These are phyloP conservation scores for Chrysoporthe puriensis DNA, from an alignment of 2,329 filamentous ascomycete genomes.

Conservation along the genomic window DNA sequence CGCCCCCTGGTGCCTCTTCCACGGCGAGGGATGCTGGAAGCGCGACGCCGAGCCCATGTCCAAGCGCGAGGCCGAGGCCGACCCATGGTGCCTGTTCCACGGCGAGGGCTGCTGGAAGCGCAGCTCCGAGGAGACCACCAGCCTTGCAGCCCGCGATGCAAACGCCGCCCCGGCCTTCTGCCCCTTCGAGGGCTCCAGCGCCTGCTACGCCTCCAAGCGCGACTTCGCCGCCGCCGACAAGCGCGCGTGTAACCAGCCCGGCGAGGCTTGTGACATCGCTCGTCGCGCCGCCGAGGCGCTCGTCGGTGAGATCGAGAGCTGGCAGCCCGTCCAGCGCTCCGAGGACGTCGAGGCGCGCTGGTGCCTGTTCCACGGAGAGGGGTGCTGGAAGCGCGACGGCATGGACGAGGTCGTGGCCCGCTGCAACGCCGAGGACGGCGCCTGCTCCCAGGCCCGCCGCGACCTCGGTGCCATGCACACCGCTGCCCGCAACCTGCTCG, in stretches of 20 bases:
- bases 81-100: conserved; percentile 39
- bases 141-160: conserved; percentile 14
- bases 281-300: conserved; percentile 45
- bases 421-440: conserved; percentile 38
- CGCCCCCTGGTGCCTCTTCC: conserved; percentile 25
- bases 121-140: background rate
- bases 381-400: conserved; percentile 41
- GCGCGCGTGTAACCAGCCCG: conserved; percentile 43
- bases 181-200: conserved; percentile 31
- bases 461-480: conserved; percentile 41
- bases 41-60: conserved; percentile 14
- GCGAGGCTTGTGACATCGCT: conserved; percentile 47
- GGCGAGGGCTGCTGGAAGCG: conserved; percentile 49
- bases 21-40: conserved; percentile 43
- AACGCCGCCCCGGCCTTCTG: conserved; percentile 21
- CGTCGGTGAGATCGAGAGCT: conserved; percentile 36
- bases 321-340: conserved; percentile 20
- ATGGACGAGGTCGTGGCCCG: conserved; percentile 32
- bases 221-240: conserved; percentile 32
- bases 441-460: conserved; percentile 43
- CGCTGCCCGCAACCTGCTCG: conserved; percentile 38
- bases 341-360: conserved; percentile 32
- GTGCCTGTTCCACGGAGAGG: conserved; percentile 37
- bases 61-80: conserved; percentile 17
- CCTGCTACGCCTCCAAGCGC: conserved; percentile 28